Evolutionary conservation across 495 filamentous ascomycete species (phyloP), one percentile per base, ranked within the genome.

Genomic region (Jackrogersella minutella): DNA sequence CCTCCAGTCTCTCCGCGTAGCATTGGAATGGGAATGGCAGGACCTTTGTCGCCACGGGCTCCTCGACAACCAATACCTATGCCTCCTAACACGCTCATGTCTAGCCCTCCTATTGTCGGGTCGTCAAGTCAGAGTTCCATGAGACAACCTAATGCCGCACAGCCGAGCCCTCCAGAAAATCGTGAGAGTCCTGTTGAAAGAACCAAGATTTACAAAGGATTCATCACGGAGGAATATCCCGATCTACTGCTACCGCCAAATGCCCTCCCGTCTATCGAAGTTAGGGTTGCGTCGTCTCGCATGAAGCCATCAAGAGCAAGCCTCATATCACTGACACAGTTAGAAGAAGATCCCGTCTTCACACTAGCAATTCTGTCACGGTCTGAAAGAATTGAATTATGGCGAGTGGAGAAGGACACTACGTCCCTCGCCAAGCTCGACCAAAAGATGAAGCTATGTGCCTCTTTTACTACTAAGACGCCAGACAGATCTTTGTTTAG

Each of bases 381-480:
- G 57, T 87, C 88, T 8, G 87, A 92, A 70, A 83, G 86, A n/a
- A 84, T 82, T 36, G 93, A 97, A 73, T 79, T 98, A 28, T 96
- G 96, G 92, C 86, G 95, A 36, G 87, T 97, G 7, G 95, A 98
- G 76, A 99, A 98, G 71, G 90, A 96, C 56, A 88, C 92, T 9
- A 76, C 85, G 28, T 89, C 96, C 53, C 78, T 99, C n/a, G 85
- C 88, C 9, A 85, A 90, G 62, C 82, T 99, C 22, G 93, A 99
- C 76, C 82, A 89, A 41, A 85, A 90, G 67, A 79, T 99, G 46
- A 91, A 90, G 71, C 86, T 90, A 64, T 85, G 85, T 31, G 81
- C 84, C 36, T 70, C 82, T 3, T 92, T 96, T 69, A 82, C 83
- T 11, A 78, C 80, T 5, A 93, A 82, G 77, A 85, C 94, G 9